Conservation (phyloP, 345 rosid genomes). For the Sonneratia alba region DNA sequence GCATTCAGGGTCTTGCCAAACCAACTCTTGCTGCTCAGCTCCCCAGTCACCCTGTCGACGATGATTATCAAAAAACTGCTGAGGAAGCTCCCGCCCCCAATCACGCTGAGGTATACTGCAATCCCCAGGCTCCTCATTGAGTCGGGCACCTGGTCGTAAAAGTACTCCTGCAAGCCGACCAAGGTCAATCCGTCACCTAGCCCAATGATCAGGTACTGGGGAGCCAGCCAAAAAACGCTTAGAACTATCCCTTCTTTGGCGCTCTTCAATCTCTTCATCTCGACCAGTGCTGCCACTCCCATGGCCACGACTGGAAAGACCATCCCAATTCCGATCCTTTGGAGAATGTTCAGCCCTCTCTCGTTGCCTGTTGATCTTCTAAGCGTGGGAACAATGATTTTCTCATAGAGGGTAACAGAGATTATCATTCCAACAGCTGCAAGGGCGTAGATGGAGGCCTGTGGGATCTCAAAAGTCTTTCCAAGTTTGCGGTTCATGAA, state of each 20-base stretch:
- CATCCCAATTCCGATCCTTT: slow-evolving; percentile 44
- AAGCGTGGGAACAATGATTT: slow-evolving; percentile 27
- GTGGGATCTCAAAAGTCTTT: slow-evolving; percentile 28
- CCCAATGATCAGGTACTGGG: slow-evolving; percentile 39
- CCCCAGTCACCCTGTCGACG: slow-evolving; percentile 22
- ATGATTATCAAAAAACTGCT: slow-evolving; percentile 33
- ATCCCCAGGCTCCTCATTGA: slow-evolving; percentile 59
- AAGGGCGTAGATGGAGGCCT: slow-evolving; percentile 28
- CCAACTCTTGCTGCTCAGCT: slow-evolving; percentile 24
- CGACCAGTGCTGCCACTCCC: slow-evolving; percentile 36
- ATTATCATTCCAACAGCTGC: slow-evolving; percentile 34
- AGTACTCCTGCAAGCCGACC: slow-evolving; percentile 59
- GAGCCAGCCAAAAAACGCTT: slow-evolving; percentile 39
- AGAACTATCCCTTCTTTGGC: slow-evolving; percentile 13
- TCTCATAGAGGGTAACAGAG: slow-evolving; percentile 37
- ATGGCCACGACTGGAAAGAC: slow-evolving; percentile 23
- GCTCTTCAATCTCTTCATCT: slow-evolving; percentile 27
- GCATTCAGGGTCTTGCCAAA: slow-evolving; percentile 44
- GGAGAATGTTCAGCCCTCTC: slow-evolving; percentile 42
- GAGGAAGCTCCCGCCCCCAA: slow-evolving; percentile 42
- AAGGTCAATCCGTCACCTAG: slow-evolving; percentile 44
- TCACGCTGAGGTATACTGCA: slow-evolving; percentile 43
- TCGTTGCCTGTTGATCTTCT: slow-evolving; percentile 29
- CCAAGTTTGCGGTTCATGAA: slow-evolving; percentile 36
- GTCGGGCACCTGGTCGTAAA: slow-evolving; percentile 62